These are phyloP conservation scores for Solanum paucissectum DNA, from an alignment of 257 asterid genomes.

Conservation along the genomic window DNA sequence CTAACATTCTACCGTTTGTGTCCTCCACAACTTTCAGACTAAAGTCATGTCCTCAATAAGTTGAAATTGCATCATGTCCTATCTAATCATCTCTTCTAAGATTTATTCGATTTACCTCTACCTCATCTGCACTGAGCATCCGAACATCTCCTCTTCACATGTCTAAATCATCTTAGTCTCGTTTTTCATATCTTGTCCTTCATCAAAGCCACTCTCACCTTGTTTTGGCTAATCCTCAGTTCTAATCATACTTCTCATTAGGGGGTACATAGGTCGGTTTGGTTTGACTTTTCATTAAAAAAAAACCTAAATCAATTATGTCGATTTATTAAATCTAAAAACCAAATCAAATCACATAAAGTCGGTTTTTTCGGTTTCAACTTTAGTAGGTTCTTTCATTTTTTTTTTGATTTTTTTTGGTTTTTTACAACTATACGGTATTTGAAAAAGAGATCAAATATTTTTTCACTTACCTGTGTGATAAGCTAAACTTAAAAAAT, in stretches of 20 bases:
- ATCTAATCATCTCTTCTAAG: neutral
- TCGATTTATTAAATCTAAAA: no score
- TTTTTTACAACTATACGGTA: no score
- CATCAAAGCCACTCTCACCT: neutral
- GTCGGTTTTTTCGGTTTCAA: no score
- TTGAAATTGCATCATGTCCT: neutral
- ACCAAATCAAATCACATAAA: no score
- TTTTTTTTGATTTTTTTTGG: no score
- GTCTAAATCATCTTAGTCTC: neutral
- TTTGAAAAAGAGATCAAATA: no score
- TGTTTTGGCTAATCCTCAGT: neutral
- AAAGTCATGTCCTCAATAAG: neutral
- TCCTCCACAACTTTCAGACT: neutral
- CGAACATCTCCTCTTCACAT: neutral
- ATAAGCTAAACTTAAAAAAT: no score
- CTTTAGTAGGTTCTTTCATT: no score
- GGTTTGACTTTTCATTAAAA: no score
- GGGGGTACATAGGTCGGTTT: no score
- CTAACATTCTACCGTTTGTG: neutral
- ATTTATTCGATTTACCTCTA: neutral
- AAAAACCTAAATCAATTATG: no score
- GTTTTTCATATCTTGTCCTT: neutral
- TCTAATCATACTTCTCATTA: neutral
- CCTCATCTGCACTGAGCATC: neutral
- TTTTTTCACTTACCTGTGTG: no score